Percentiles rank a stretch among this genome's conserved stretches.
Evolutionary conservation across 306 rosid species (phyloP).

Genomic region (Lotus japonicus): DNA sequence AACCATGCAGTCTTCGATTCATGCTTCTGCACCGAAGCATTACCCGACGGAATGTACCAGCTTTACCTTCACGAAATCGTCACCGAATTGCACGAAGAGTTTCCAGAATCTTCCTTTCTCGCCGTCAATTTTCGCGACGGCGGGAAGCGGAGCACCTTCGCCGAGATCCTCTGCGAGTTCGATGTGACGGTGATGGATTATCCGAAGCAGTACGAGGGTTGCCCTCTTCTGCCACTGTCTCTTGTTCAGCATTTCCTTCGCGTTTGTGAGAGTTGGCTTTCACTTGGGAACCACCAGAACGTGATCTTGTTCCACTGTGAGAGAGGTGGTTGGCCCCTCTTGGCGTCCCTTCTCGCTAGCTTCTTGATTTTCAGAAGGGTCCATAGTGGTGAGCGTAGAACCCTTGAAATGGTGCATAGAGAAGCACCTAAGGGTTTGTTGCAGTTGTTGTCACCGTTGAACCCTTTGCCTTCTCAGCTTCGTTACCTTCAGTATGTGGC

Average conservation of each 20-base stretch:
- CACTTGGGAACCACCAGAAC: constrained; percentile 54
- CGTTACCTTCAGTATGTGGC: constrained; percentile 90
- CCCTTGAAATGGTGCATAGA: constrained; percentile 84
- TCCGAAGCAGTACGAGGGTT: constrained; percentile 94
- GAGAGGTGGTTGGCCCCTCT: constrained; percentile 96
- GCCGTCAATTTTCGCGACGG: constrained; percentile 96
- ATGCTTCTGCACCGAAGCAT: constrained; percentile 86
- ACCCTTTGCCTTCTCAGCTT: constrained; percentile 93
- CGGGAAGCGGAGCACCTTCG: constrained; percentile 64
- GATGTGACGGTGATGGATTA: constrained; percentile 90
- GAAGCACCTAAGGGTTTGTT: constrained; percentile 94
- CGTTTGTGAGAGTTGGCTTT: constrained; percentile 82
- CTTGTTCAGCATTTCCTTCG: constrained; percentile 89
- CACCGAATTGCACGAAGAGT: constrained; percentile 79
- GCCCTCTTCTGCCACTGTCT: constrained; percentile 78
- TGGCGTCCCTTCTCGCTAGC: constrained; percentile 74
- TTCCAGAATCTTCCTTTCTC: constrained; percentile 83
- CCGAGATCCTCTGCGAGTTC: constrained; percentile 55
- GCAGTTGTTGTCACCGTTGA: constrained; percentile 77
- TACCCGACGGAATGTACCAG: constrained; percentile 83
- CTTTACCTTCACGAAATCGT: constrained; percentile 72
- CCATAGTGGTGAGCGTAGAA: constrained; percentile 72
- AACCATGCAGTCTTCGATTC: constrained; percentile 82
- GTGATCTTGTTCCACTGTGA: constrained; percentile 84
- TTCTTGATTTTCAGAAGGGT: constrained; percentile 60